A percentile compares a stretch with the other conserved stretches of the same genome.
Evolutionary conservation across 768 basidiomycete species (phyloP).

Genomic region (Trichaptum fuscoviolaceum): DNA sequence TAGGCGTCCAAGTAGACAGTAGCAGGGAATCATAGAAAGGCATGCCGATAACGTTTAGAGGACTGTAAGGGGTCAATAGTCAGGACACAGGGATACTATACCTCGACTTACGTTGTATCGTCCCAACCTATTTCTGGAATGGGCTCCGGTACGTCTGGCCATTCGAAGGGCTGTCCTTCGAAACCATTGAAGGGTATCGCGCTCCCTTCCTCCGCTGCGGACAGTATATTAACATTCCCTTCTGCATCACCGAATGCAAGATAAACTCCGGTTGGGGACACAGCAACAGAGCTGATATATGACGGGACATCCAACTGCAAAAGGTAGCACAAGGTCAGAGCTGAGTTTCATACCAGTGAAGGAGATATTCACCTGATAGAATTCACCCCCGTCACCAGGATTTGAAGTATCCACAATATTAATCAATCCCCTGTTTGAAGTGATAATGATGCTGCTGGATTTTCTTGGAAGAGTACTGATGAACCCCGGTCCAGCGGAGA

Average conservation of each 20-base stretch:
- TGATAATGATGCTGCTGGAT: conserved; percentile 66
- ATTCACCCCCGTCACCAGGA: conserved; percentile 60
- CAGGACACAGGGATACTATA: not conserved
- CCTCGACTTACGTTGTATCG: conserved; percentile 60
- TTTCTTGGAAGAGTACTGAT: conserved; percentile 74
- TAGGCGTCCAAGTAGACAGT: conserved; percentile 58
- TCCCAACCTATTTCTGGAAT: conserved; percentile 76
- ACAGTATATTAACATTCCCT: conserved; percentile 76
- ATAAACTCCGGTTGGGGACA: conserved; percentile 86
- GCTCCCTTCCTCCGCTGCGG: conserved; percentile 55
- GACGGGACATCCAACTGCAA: conserved; percentile 65
- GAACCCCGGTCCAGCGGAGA: conserved; percentile 82
- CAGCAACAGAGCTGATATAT: conserved; percentile 71
- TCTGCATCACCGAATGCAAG: conserved; percentile 89
- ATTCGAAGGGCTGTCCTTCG: conserved; percentile 79
- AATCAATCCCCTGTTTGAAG: conserved; percentile 77
- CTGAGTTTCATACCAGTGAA: not conserved
- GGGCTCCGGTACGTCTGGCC: conserved; percentile 70
- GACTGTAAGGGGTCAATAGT: conserved; percentile 39
- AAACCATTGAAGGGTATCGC: conserved; percentile 81
- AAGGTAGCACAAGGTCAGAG: no score
- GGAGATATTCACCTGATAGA: conserved; percentile 62
- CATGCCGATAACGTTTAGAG: conserved; percentile 84
- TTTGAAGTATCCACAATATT: conserved; percentile 81
- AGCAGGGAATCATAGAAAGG: conserved; percentile 75